Base-by-base conservation (phyloP, 1,284 basidiomycete genomes). In the Boletus smithii region DNA sequence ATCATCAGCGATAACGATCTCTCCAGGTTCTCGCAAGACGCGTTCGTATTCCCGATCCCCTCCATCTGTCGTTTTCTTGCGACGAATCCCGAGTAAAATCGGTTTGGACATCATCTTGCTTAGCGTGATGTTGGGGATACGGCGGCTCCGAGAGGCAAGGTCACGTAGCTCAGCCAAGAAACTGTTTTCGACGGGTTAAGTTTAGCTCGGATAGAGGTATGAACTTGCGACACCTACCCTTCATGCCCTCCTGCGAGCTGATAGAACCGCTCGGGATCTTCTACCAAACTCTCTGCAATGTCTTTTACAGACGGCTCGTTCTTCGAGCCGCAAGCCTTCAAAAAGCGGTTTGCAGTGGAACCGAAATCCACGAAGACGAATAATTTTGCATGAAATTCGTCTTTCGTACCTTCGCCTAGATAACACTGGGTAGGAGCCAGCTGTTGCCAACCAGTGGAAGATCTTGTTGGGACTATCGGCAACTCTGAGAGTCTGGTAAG, bases 321-420 rank as follows among this genome's bases (percentile, higher is more conserved):
- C 59, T 83, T 85, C n/a, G 93, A 90, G 9, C 94, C 94, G 56
- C 90, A 91, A 10, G 86, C 83, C 44, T 77, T 80, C 36, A 98
- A 72, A 68, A 97, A 95, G 2, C 77, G 73, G 55, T 91, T 93
- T 3, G 88, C 93, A 5, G 75, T 74, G 1, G 76, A 61, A 0
- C 93, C 94, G 65, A 95, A 97, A 66, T 95, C 86, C 38, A 97
- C 80, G 55, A 92, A 94, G 4, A 80, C 79, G 63, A 95, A 95
- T 4, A 88, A 65, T 55, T 83, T 81, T 0, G 83, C 81, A 58
- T 85, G 81, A 42, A 87, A 76, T 5, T 29, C 35, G 13, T 41
- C 48, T 18, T 35, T 43, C 5, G 20, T 26, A 7, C 35, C 9
- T 1, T 42, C 23, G 1, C 44, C 18, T 8, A 51, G 20, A 42